Base-by-base conservation (phyloP, 176 grass and related monocot genomes). In the Raddia distichophylla region DNA sequence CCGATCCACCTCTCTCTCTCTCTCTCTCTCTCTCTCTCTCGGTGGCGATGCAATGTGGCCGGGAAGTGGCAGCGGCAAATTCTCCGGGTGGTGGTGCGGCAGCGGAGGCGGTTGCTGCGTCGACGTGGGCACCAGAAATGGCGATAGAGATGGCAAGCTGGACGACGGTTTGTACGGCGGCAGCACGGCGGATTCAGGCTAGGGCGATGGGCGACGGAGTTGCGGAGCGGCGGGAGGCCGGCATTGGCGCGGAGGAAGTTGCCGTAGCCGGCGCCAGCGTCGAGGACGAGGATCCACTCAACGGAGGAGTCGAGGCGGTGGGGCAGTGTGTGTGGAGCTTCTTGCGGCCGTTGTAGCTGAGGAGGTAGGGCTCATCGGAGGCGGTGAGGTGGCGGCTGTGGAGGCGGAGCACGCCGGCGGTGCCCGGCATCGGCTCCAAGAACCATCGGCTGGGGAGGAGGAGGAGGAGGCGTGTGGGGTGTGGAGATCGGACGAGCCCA, bases 321-420 rank as follows among this genome's bases (percentile, higher is more conserved):
- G 8, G 88, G 71, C 14, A 90, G 27, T 27, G 84, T 12, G 92
- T 91, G 80, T 98, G 92, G 18, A 84, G 10, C 13, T 95, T 92
- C 86, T 90, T 93, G 65, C 86, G 77, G 0, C 92, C 95, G 5
- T 71, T 73, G 52, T 68, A 56, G 62, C 88, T 88, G 35, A 89
- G 69, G 60, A 93, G 78, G 84, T 93, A 88, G 0, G 88, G 90
- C 86, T 93, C 86, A 84, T 93, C 89, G 67, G 90, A 91, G 70
- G 95, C 95, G 34, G 95, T 82, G 66, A 98, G 90, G 90, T 89
- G 93, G 42, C 84, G 79, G 81, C 90, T 82, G 72, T 81, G 89
- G 45, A 98, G 87, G 67, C 95, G 90, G 74, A 98, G 60, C 40
- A 90, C 82, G n/a, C 86, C 81, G 8, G 83, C 74, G 13, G 67